Evolutionary conservation across 2,329 filamentous ascomycete species (phyloP).

Genomic region (Bipolaris sorokiniana): DNA sequence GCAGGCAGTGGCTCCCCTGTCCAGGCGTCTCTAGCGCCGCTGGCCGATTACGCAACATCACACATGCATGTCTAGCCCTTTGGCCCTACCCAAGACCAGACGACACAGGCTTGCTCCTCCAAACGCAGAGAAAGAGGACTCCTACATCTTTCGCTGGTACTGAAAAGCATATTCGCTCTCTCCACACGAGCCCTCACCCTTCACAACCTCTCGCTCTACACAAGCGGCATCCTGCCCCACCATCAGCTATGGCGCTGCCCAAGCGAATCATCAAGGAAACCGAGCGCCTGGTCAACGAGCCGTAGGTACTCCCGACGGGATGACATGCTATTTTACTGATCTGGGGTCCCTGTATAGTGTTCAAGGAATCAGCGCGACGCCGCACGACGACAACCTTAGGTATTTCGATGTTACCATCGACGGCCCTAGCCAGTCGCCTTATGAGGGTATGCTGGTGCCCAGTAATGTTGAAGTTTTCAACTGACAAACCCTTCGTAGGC

Average conservation of each 20-base stretch:
- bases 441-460: constrained; percentile 74
- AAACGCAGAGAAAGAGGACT: constrained; percentile 2
- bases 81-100: constrained; percentile 9
- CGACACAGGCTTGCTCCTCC: constrained; percentile 2
- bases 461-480: not conserved
- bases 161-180: not conserved
- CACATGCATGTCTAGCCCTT: constrained; percentile 14
- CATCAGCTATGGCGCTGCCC: constrained; percentile 68
- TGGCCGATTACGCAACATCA: constrained; percentile 12
- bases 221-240: constrained; percentile 10
- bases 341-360: constrained; percentile 64
- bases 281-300: constrained; percentile 93
- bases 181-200: constrained; percentile 1
- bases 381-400: constrained; percentile 94
- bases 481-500: constrained; percentile 51
- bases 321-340: constrained; percentile 9
- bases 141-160: not conserved
- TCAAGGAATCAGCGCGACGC: constrained; percentile 91
- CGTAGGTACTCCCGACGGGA: constrained; percentile 63
- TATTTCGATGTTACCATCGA: constrained; percentile 99
- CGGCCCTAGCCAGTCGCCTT: constrained; percentile 88
- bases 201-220: constrained; percentile 1
- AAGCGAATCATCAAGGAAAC: constrained; percentile 99
- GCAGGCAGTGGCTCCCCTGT: constrained; percentile 1
- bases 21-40: constrained; percentile 7